Base-by-base conservation (phyloP, 352 stramenopile species). In the Phytophthora nicotianae region DNA sequence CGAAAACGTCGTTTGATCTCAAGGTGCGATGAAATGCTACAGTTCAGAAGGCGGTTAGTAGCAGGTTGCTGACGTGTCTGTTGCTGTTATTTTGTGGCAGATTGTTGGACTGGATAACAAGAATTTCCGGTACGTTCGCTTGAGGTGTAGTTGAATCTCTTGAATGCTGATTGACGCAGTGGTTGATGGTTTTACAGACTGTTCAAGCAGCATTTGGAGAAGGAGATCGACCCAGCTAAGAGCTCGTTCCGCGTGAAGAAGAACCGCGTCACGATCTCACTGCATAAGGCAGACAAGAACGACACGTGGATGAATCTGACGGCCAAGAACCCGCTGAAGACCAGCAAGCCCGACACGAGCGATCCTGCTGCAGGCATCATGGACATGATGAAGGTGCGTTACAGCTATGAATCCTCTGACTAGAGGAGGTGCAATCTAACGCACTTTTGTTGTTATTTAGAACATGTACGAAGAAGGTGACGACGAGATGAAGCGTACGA, bases 391-490 rank as follows among this genome's bases (percentile, higher is more conserved):
- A 91, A 94, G 81, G 83, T 91, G 49, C 37, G 65, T 68, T 19
- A 13, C 35, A 13, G 23, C 20, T 35, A 3, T 51, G 23, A 29
- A 14, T 35, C 29, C 32, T 51, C 23, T 35, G 13, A 35, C 8
- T 5, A 35, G 24, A 29, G 3, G 10, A 17, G 3, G 16, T 24
- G 14, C 14, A 50, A 1, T 51, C n/a, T 56, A n/a, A 50, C 47
- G 13, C 24, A 38, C 17, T 54, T 2, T 4, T 53, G n/a, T 8
- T 56, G 13, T n/a, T 11, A 24, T 48, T 5, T 7, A 89, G 85
- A 91, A 95, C 63, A 95, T 95, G 87, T 96, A 95, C 66, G 86
- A 93, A 8, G 79, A 91, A 62, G 88, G 87, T 13, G 88, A 96
- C 62, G 87, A 92, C 20, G 81, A 96, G 21, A 93, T 95, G 87